These are phyloP conservation scores for Coelastrella sp. DNA, from an alignment of 139 green algal species.

Conservation along the genomic window DNA sequence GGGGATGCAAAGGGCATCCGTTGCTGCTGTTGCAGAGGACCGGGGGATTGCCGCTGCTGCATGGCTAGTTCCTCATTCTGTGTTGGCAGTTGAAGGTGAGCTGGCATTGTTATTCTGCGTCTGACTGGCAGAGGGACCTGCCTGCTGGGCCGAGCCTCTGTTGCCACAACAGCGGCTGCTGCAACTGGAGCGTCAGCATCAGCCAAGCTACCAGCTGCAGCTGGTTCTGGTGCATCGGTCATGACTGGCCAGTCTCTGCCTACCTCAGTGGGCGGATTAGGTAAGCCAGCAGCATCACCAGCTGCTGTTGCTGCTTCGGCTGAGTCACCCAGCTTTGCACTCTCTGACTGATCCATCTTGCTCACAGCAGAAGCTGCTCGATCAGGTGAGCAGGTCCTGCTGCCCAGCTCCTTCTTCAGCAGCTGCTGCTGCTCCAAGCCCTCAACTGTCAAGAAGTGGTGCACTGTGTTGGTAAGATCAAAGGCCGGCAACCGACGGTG, in stretches of 20 bases:
- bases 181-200: slow-evolving; percentile 9
- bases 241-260: not conserved
- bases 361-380: not conserved
- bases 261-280: not conserved
- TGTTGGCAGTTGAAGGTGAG: not conserved
- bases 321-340: not conserved
- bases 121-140: not conserved
- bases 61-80: not conserved
- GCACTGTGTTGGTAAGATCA: not conserved
- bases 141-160: not conserved
- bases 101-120: not conserved
- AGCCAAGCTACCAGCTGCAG: not conserved
- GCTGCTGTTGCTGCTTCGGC: slow-evolving; percentile 11
- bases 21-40: slow-evolving; percentile 17
- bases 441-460: slow-evolving; percentile 5
- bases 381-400: not conserved
- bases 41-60: not conserved
- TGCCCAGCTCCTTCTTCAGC: slow-evolving; percentile 1
- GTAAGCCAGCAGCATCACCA: not conserved
- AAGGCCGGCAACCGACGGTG: slow-evolving; percentile 27
- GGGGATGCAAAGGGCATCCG: not conserved
- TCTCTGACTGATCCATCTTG: not conserved
- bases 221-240: not conserved
- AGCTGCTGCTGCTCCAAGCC: slow-evolving; percentile 16
- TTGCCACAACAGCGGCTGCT: not conserved